Evolutionary conservation across 345 rosid species (phyloP), one percentile per base, ranked within the genome.

Genomic region (Linum trigynum): DNA sequence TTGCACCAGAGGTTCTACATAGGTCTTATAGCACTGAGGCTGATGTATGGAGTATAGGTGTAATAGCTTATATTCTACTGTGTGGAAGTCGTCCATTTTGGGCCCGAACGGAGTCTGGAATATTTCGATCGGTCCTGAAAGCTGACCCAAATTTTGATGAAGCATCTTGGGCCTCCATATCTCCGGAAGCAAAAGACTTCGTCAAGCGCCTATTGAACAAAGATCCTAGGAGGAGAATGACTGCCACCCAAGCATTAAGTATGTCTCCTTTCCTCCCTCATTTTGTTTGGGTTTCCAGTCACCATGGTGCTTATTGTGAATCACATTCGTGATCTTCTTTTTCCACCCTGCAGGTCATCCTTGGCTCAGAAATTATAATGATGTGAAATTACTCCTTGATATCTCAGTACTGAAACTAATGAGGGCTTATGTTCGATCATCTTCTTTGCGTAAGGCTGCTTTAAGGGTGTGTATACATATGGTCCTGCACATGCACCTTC

Each of bases 11-110:
- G 85, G 99, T 94, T 73, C 84, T 94, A 57, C 96, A 88, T 70
- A 84, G 97, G 79, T 86, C 92, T 69, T 94, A 94, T 71, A 75
- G 80, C 75, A 82, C 95, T 4, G 99, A 94, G 76, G 99, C 99
- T 4, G 99, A 94, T 83, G 95, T 87, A 32, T 94, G 99, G 99
- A 94, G 99, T 72, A 63, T 89, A 56, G 99, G 99, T n/a, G 97
- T 94, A 15, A 88, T 94, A 63, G 85, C 96, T 15, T 94, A 91
- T 76, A 94, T 94, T 79, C 96, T 94, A 10, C 71, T 94, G 67
- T 84, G 99, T 55, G 97, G 99, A 55, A 85, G 96, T 76, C 91
- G 99, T 68, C 99, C 99, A 57, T 94, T 94, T 77, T 94, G 97
- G 99, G 96, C 99, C 38, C 80, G 90, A 71, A 94, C 92, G 6